Conservation (phyloP, 345 rosid genomes). For the Durio zibethinus region DNA sequence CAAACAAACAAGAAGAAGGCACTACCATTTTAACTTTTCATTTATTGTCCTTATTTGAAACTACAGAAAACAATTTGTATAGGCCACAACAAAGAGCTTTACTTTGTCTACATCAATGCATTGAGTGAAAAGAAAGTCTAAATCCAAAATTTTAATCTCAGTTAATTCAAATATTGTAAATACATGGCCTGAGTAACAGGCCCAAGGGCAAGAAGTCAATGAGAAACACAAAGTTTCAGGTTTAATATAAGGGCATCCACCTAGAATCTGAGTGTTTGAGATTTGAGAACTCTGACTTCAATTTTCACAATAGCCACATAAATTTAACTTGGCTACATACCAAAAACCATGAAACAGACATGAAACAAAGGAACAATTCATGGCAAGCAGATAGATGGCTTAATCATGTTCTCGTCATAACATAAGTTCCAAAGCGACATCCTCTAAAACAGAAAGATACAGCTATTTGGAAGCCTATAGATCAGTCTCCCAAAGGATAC, state of each 20-base stretch:
- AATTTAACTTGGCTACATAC: background rate
- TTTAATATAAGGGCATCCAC: background rate
- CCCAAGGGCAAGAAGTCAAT: background rate
- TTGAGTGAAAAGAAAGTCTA: background rate
- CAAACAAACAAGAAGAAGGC: background rate
- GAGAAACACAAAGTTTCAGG: background rate
- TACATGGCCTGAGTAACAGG: background rate
- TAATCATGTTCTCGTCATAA: background rate
- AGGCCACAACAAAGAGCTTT: background rate
- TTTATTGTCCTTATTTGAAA: background rate
- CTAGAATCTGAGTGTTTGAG: background rate
- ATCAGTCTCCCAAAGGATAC: background rate
- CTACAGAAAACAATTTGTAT: background rate
- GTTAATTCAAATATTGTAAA: background rate
- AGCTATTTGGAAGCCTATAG: background rate
- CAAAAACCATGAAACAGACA: background rate
- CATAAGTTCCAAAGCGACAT: background rate
- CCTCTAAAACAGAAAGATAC: background rate
- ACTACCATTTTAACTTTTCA: background rate
- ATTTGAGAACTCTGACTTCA: background rate
- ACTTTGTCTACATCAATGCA: background rate
- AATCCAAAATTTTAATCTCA: background rate
- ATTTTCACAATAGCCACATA: background rate
- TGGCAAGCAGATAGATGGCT: background rate
- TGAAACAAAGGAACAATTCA: background rate